Evolutionary conservation across 129 eudicot genomes (phyloP).

Genomic region (Saussurea involucrata): DNA sequence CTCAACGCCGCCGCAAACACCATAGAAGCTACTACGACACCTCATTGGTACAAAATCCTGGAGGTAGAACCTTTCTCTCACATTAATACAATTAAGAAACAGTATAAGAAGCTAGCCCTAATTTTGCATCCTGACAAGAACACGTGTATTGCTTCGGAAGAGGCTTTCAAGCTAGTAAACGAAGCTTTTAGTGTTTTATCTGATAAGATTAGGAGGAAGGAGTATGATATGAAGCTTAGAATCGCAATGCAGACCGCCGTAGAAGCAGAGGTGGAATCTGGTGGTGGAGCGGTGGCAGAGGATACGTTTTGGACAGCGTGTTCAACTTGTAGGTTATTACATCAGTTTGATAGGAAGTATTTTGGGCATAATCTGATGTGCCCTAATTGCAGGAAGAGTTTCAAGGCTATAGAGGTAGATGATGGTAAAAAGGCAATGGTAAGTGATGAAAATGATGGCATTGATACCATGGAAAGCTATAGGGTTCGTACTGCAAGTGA

Average conservation of each 20-base stretch:
- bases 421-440: not conserved
- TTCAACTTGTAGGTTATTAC: slow-evolving; percentile 49
- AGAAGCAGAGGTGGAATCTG: slow-evolving; percentile 15
- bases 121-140: slow-evolving; percentile 72
- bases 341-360: slow-evolving; percentile 77
- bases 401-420: slow-evolving; percentile 58
- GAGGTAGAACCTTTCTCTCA: slow-evolving; percentile 61
- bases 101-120: slow-evolving; percentile 69
- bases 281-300: not conserved
- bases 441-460: not conserved
- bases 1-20: slow-evolving; percentile 34
- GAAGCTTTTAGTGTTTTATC: slow-evolving; percentile 59
- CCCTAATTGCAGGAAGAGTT: slow-evolving; percentile 56
- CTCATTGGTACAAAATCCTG: slow-evolving; percentile 57
- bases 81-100: slow-evolving; percentile 50
- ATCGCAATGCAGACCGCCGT: slow-evolving; percentile 40
- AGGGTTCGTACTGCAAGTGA: slow-evolving; percentile 22
- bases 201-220: slow-evolving; percentile 62
- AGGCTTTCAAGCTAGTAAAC: slow-evolving; percentile 67
- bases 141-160: slow-evolving; percentile 43
- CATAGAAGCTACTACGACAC: slow-evolving; percentile 6
- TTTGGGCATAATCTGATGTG: slow-evolving; percentile 68
- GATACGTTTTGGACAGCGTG: slow-evolving; percentile 75
- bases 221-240: slow-evolving; percentile 66
- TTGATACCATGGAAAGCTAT: slow-evolving; percentile 17